Evolutionary conservation across 1,284 basidiomycete genomes (phyloP).

Genomic region (Trichosporon faecale): DNA sequence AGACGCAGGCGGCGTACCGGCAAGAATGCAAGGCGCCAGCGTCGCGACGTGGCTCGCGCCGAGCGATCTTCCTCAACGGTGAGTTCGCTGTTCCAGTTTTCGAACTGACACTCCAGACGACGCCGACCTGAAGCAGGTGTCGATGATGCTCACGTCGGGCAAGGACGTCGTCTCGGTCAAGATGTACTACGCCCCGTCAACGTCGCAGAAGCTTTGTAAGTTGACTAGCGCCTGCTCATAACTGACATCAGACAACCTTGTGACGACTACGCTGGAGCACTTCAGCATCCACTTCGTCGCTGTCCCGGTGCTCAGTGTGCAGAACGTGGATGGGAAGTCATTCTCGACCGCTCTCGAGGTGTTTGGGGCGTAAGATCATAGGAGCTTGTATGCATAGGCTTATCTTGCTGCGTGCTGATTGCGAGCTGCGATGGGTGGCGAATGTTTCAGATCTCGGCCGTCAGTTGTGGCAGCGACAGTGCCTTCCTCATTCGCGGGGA

Average conservation of each 20-base stretch:
- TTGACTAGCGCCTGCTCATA: neutral
- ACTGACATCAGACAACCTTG: neutral
- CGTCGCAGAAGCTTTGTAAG: neutral
- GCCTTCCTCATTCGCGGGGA: neutral
- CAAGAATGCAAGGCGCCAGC: neutral
- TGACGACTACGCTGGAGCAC: neutral
- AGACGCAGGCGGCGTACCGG: neutral
- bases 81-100: neutral
- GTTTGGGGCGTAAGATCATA: conserved; percentile 15
- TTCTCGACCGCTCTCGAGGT: conserved; percentile 19
- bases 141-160: neutral
- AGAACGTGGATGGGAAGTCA: neutral
- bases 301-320: neutral
- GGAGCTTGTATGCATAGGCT: neutral
- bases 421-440: neutral
- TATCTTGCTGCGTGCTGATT: no score
- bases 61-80: neutral
- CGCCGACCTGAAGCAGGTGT: neutral
- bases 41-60: neutral
- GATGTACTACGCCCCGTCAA: neutral
- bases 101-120: neutral
- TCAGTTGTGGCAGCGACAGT: neutral
- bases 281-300: neutral
- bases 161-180: neutral
- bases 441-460: neutral